A percentile compares a stretch with the other conserved stretches of the same genome.
Conservation (phyloP, 139 green algal species). For the Chlamydomonas incerta region DNA sequence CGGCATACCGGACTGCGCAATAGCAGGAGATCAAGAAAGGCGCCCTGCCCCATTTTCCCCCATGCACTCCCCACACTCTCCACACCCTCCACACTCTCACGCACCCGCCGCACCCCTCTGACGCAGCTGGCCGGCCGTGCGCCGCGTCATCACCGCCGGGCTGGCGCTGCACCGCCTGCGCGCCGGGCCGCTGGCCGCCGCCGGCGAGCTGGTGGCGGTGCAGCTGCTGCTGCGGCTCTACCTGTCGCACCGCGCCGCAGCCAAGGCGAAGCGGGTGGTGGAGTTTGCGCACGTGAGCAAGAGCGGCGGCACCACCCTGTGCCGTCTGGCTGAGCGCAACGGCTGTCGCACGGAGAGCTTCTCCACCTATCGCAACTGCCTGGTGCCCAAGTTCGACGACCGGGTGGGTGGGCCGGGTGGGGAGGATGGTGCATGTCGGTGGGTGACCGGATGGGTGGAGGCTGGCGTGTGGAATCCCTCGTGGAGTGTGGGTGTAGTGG, state of each 20-base stretch:
- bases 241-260: not conserved
- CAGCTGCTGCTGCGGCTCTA: not conserved
- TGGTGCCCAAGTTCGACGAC: not conserved
- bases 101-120: too few relatives aligned
- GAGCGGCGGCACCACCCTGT: not conserved
- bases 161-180: not conserved
- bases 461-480: too few relatives aligned
- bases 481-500: too few relatives aligned
- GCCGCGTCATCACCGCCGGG: not conserved
- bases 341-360: not conserved
- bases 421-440: too few relatives aligned
- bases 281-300: conserved; percentile 16
- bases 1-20: too few relatives aligned
- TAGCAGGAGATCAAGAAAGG: too few relatives aligned
- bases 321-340: not conserved
- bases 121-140: not conserved
- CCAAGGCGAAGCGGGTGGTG: not conserved
- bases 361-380: not conserved
- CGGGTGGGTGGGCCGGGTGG: not conserved
- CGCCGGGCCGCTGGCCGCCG: not conserved
- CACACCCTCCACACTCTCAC: too few relatives aligned
- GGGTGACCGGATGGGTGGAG: too few relatives aligned
- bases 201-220: not conserved
- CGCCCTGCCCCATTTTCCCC: too few relatives aligned
- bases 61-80: too few relatives aligned